These are phyloP conservation scores for Neurospora sp. DNA, from an alignment of 495 filamentous ascomycete genomes.

Conservation along the genomic window DNA sequence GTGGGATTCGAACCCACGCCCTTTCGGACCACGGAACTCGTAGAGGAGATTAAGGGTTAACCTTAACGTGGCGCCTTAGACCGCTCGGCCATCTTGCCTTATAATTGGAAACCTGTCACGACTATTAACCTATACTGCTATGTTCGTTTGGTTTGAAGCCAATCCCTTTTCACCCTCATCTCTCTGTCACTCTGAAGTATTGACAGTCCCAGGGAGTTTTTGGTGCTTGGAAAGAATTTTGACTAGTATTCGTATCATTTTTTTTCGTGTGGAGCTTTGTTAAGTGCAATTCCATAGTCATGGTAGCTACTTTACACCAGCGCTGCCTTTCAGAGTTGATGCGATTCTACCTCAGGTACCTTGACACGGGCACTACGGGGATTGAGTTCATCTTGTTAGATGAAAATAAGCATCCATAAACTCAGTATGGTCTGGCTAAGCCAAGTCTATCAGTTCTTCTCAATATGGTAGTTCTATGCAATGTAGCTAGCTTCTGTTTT, in stretches of 20 bases:
- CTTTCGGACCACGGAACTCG: slow-evolving; percentile 1
- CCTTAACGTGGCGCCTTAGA: slow-evolving; percentile 21
- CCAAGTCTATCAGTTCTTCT: no score
- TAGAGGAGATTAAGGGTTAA: slow-evolving; percentile 10
- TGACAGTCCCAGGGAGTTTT: not conserved
- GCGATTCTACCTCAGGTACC: no score
- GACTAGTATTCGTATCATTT: accelerated
- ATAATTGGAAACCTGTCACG: not conserved
- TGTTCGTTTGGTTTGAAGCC: accelerated
- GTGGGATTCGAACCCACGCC: slow-evolving; percentile 12
- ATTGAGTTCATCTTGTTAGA: no score
- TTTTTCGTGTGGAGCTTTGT: not conserved
- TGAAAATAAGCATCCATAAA: no score
- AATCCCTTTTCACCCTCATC: not conserved
- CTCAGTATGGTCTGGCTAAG: no score
- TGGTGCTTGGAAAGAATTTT: not conserved
- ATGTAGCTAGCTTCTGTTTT: no score
- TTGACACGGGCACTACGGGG: no score
- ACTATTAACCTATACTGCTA: accelerated
- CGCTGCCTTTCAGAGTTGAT: not conserved
- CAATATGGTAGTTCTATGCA: no score
- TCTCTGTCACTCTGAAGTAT: not conserved
- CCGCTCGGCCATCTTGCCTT: slow-evolving; percentile 17
- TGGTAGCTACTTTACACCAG: not conserved
- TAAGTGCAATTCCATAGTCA: not conserved